Base-by-base conservation (phyloP, 2,329 filamentous ascomycete species). In the Ophiostoma sp. region DNA sequence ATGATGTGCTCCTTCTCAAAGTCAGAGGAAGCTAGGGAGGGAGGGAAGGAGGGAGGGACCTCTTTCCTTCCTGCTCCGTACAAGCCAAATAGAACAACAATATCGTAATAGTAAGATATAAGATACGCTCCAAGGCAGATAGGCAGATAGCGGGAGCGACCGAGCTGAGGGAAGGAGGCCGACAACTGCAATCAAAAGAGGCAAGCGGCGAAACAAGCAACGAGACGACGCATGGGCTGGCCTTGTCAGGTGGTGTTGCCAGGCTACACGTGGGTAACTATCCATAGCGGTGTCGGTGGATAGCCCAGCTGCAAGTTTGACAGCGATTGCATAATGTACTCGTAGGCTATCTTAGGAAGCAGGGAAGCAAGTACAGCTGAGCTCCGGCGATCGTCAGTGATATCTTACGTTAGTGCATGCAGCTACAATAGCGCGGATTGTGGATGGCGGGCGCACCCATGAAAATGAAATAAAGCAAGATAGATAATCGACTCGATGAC, bases 181-280 rank as follows among this genome's bases (percentile, higher is more conserved):
- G 42, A 45, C 9, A 45, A 49, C n/a, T 49, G 18, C 47, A 55
- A 18, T 27, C 27, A 27, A 55, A 27, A n/a, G 47, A 52, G 27
- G 49, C 49, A 27, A 55, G 49, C 49, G 49, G 49, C n/a, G n/a
- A 27, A 27, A 27, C 27, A 27, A 27, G 27, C 27, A 27, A 27
- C 27, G 2, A 27, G 27, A 27, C 27, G 27, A 27, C 27, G 49
- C n/a, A n/a, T 55, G 47, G 47, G 16, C 47, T 47, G 45, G 45
- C 45, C 45, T 52, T 52, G 16, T 18, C 5, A 55, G 49, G 49
- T 55, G 49, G 5, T 55, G 49, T 55, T 55, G 49, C 49, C 49
- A 55, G 49, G 49, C 18, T 55, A 55, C 49, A 55, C 49, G 49
- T 55, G 49, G 49, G 49, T 55, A 27, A 27, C 49, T 47, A 47